Evolutionary conservation across 352 stramenopile species (phyloP), one percentile per base, ranked within the genome.

Genomic region (Globisporangium nunn): DNA sequence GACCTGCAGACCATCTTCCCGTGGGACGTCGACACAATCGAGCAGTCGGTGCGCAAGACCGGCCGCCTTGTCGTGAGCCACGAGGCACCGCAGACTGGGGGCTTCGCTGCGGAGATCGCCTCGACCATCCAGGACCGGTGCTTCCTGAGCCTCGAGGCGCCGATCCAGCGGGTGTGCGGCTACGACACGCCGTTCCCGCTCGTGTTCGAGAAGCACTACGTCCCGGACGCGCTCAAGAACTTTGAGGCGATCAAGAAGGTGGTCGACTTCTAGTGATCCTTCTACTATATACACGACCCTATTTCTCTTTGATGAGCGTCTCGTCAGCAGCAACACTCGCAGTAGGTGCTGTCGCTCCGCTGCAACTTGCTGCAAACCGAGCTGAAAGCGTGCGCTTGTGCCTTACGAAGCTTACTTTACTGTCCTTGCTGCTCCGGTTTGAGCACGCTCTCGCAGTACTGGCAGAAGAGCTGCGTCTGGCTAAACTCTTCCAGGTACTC

Each of bases 101-200:
- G 97, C 17, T 99, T 99, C 72, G 97, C 93, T 3, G 96, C 91
- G 0, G 97, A 99, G 67, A 88, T 99, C 62, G 94, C 93, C n/a
- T 88, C 93, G 23, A 93, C 81, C 37, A 95, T 98, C 47, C 87
- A 96, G 55, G 86, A 94, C 43, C 74, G 81, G 37, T 99, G 96
- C 71, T 99, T 99, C 70, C 85, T 98, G 41, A 91, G 81, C 54
- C 82, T 99, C 46, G 95, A 99, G 64, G 91, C 93, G 18, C 96
- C 96, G 6, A 97, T 98, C 70, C 87, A 98, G 67, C 81, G 96
- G 28, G 84, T 95, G 0, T 93, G 82, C 40, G 97, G 94, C 51
- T 98, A 98, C 66, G 97, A 99, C 66, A 99, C 95, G 33, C 97
- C 97, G 6, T 99, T 99, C 72, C 94, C 95, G 0, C 77, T 99